Evolutionary conservation across 2,329 filamentous ascomycete species (phyloP).

Genomic region (Elsinoe australis): DNA sequence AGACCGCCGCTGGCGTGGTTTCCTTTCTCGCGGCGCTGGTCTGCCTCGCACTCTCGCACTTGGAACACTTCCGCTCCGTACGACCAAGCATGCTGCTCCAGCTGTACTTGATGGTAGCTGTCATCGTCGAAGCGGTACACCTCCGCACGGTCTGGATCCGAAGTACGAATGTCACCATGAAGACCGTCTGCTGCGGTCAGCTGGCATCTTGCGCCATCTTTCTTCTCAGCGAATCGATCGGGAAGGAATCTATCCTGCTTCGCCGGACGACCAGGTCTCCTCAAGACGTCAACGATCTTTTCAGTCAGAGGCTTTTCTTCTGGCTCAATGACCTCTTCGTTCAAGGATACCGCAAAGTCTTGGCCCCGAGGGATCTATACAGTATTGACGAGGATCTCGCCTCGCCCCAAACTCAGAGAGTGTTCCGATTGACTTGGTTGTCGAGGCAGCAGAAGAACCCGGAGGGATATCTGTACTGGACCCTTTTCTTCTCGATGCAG

Average conservation of each 20-base stretch:
- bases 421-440: slow-evolving; percentile 22
- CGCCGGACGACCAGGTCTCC: slow-evolving; percentile 24
- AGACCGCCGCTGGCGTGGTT: slow-evolving; percentile 24
- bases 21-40: slow-evolving; percentile 23
- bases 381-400: slow-evolving; percentile 26
- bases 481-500: slow-evolving; percentile 22
- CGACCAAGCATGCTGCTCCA: slow-evolving; percentile 27
- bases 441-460: slow-evolving; percentile 19
- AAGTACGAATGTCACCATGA: slow-evolving; percentile 21
- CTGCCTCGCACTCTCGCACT: slow-evolving; percentile 23
- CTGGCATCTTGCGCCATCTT: slow-evolving; percentile 23
- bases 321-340: slow-evolving; percentile 34
- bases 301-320: slow-evolving; percentile 31
- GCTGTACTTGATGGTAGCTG: slow-evolving; percentile 26
- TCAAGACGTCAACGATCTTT: slow-evolving; percentile 33
- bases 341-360: slow-evolving; percentile 23
- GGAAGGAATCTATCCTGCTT: slow-evolving; percentile 24
- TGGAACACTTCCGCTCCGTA: slow-evolving; percentile 27
- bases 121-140: slow-evolving; percentile 26
- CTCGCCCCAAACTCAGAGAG: slow-evolving; percentile 21
- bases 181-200: slow-evolving; percentile 21
- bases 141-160: slow-evolving; percentile 26
- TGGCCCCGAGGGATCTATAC: slow-evolving; percentile 25
- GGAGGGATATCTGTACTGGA: slow-evolving; percentile 18
- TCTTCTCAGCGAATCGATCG: slow-evolving; percentile 27